A percentile compares a stretch with the other conserved stretches of the same genome.
These are phyloP conservation scores for Micractinium conductrix DNA, from an alignment of 139 green algal species.

Conservation along the genomic window DNA sequence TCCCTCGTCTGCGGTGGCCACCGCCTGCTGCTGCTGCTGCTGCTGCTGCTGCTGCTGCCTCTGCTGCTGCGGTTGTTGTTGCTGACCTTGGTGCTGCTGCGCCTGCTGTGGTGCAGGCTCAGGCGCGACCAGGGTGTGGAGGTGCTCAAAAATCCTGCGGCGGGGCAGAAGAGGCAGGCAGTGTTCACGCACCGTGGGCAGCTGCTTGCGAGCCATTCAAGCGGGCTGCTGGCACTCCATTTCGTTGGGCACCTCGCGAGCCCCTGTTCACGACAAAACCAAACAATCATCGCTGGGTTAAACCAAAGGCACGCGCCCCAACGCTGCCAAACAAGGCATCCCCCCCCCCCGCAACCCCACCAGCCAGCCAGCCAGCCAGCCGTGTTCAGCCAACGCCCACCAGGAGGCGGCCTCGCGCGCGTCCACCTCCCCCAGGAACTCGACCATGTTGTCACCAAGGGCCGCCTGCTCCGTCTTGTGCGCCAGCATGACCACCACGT, in stretches of 20 bases:
- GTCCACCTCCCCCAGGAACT: constrained; percentile 36
- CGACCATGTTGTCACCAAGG: constrained; percentile 30
- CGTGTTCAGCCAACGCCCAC: not conserved
- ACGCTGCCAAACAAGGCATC: too few relatives aligned
- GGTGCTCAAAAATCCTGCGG: constrained; percentile 31
- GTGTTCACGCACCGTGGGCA: too few relatives aligned
- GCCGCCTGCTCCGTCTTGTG: constrained; percentile 33
- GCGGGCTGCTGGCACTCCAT: too few relatives aligned
- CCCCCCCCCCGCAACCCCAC: not conserved
- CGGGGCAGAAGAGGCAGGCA: not conserved
- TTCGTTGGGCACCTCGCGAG: too few relatives aligned
- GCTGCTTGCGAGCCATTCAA: too few relatives aligned
- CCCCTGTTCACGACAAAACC: too few relatives aligned
- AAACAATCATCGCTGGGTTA: too few relatives aligned
- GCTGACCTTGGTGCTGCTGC: not conserved
- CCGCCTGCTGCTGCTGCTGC: not conserved
- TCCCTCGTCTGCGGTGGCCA: not conserved
- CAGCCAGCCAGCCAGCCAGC: too few relatives aligned
- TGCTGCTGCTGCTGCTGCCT: not conserved
- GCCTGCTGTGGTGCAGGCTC: not conserved
- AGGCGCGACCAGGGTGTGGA: not conserved
- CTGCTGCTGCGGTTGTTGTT: not conserved
- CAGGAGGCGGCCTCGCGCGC: constrained; percentile 16
- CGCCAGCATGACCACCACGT: constrained; percentile 47
- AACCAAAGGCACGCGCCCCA: too few relatives aligned